Evolutionary conservation across 2,329 filamentous ascomycete genomes (phyloP).

Genomic region (Didymella glomerata): DNA sequence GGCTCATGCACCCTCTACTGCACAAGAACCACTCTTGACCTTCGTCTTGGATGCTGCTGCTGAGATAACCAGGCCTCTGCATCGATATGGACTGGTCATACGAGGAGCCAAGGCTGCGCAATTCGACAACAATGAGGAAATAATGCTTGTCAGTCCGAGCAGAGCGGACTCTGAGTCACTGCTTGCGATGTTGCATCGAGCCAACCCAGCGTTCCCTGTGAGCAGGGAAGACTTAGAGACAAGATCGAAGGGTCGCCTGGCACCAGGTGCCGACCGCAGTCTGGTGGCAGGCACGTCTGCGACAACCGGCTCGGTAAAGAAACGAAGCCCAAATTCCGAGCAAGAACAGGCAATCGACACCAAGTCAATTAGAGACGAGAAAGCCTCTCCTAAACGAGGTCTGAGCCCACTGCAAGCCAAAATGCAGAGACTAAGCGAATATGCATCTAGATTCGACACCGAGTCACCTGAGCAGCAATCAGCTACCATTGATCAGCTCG

Average conservation of each 20-base stretch:
- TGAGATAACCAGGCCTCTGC: slow-evolving; percentile 4
- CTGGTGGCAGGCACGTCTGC: neutral
- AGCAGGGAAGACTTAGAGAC: neutral
- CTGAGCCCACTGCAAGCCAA: slow-evolving; percentile 21
- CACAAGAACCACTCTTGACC: slow-evolving; percentile 24
- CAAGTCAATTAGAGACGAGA: neutral
- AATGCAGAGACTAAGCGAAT: slow-evolving; percentile 22
- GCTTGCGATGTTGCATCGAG: slow-evolving; percentile 14
- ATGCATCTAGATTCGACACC: slow-evolving; percentile 7
- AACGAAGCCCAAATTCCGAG: neutral
- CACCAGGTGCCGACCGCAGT: neutral
- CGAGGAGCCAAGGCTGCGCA: slow-evolving; percentile 3
- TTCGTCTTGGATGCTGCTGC: slow-evolving; percentile 17
- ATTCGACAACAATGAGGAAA: slow-evolving; percentile 2
- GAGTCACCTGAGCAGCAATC: slow-evolving; percentile 8
- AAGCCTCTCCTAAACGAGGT: neutral
- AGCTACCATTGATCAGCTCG: neutral
- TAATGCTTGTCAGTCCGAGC: slow-evolving; percentile 19
- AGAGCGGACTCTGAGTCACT: slow-evolving; percentile 12
- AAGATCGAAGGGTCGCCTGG: neutral
- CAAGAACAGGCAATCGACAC: neutral
- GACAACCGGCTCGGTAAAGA: neutral
- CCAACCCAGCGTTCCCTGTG: slow-evolving; percentile 4
- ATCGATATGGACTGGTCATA: slow-evolving; percentile 17
- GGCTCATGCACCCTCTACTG: slow-evolving; percentile 15